Evolutionary conservation across 257 asterid species (phyloP), one percentile per base, ranked within the genome.

Genomic region (Ballota nigra): DNA sequence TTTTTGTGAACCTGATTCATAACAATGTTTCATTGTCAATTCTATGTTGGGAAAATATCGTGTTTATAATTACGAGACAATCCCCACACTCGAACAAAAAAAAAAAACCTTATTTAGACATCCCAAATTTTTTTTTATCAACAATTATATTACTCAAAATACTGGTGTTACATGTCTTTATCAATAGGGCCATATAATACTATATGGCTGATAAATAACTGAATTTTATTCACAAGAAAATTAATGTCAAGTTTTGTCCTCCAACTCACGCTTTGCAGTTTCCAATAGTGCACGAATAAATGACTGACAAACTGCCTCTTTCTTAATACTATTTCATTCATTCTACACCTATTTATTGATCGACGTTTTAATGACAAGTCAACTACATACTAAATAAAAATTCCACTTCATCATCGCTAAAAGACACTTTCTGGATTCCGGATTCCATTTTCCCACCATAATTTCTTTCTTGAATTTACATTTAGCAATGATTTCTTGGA

Each of bases 311-410:
- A 26, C 22, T 36, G 69, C 55, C 80, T 62, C 76, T 71, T 55
- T 62, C 69, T 36, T 33, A n/a, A n/a, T 40, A 15, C 4, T 24
- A 9, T 69, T 47, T 15, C 51, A 69, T 34, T n/a, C n/a, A n/a
- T n/a, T 26, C 38, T 58, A 69, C 57, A 71, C 75, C 73, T 76
- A 56, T 40, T 45, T 16, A 62, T 18, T 53, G 12, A 23, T 19
- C 10, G n/a, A 22, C 23, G 51, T 51, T 28, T 56, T 22, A 47
- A 72, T 26, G 10, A 18, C 33, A 66, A 75, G 81, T 80, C 84
- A 83, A 79, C 77, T 65, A 0, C 79, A 66, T 40, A 36, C 41
- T 16, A 20, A 76, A 76, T 66, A 67, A 78, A 72, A 52, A 49
- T 49, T 62, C 79, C 75, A 58, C 56, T 41, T 51, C 61, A 49